Evolutionary conservation across 192 early-diverging fungal genomes (phyloP).

Genomic region (Backusella parvicylindrica): DNA sequence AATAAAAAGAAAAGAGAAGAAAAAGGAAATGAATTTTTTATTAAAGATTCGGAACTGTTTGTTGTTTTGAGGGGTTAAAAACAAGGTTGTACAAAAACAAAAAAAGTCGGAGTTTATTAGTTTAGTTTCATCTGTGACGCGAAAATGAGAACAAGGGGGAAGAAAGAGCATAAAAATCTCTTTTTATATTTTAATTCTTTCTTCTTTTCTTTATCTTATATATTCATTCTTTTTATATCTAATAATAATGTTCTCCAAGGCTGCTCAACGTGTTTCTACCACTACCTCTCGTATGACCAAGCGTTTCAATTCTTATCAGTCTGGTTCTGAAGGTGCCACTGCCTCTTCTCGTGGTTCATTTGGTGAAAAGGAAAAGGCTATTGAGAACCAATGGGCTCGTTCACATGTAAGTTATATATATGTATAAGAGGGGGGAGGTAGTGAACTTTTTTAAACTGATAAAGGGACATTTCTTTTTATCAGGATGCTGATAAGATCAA

Average conservation of each 20-base stretch:
- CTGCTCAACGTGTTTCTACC: neutral
- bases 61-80: neutral
- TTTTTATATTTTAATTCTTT: neutral
- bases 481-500: slow-evolving; percentile 39
- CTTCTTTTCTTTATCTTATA: neutral
- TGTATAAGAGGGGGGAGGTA: neutral
- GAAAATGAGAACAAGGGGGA: neutral
- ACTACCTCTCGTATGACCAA: neutral
- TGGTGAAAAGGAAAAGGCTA: slow-evolving; percentile 36
- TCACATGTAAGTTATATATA: slow-evolving; percentile 25
- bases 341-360: slow-evolving; percentile 21
- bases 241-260: slow-evolving; percentile 4
- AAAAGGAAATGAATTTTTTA: neutral
- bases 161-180: neutral
- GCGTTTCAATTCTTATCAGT: neutral
- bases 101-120: neutral
- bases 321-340: slow-evolving; percentile 22
- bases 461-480: neutral
- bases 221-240: too few species aligned
- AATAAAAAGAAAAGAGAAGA: neutral
- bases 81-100: neutral
- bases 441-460: neutral
- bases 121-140: neutral
- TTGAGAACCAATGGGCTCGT: slow-evolving; percentile 38
- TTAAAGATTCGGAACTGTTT: neutral